Evolutionary conservation across 768 basidiomycete genomes (phyloP), one percentile per base, ranked within the genome.

Genomic region (Pleurotus pulmonarius): DNA sequence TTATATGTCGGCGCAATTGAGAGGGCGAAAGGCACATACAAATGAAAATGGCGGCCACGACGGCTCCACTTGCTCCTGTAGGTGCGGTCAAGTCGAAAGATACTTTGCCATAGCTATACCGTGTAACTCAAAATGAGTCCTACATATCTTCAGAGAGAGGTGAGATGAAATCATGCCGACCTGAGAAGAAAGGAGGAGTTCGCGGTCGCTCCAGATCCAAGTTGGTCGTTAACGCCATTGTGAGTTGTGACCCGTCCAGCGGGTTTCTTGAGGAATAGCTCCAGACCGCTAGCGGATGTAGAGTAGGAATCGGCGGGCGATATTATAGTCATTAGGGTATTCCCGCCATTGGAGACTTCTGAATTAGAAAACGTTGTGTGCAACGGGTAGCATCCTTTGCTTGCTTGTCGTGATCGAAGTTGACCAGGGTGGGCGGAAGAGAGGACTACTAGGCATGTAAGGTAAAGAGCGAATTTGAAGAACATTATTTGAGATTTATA

Each of bases 11-110:
- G 8, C 11, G 7, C 11, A 8, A 11, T 0, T 11, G 29, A 9
- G 29, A 34, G 11, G 11, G 29, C 3, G 9, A 3, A 11, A 34
- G 29, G 29, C 44, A 38, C 67, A 46, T 55, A 73, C 74, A 71
- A 7, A 76, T 72, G 18, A 77, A 58, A 37, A 78, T 76, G 5
- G 66, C 71, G 1, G 77, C 77, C 4, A 73, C 70, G 18, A 79
- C 72, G 3, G 72, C 68, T 12, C 51, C 51, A 5, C 76, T 75
- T 16, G 71, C 18, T 7, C 70, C 61, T 1, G 49, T 29, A 0
- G 76, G 75, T 0, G 68, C 70, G 5, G 56, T 45, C 2, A 78
- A 51, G 41, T 71, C 66, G 46, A 70, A 70, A 0, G 72, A 70
- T 22, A 74, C 67, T 46, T 63, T 72, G 1, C 73, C 76, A 34